These are phyloP conservation scores for Rhododendron ovatum DNA, from an alignment of 148 eudicot species.

Conservation along the genomic window DNA sequence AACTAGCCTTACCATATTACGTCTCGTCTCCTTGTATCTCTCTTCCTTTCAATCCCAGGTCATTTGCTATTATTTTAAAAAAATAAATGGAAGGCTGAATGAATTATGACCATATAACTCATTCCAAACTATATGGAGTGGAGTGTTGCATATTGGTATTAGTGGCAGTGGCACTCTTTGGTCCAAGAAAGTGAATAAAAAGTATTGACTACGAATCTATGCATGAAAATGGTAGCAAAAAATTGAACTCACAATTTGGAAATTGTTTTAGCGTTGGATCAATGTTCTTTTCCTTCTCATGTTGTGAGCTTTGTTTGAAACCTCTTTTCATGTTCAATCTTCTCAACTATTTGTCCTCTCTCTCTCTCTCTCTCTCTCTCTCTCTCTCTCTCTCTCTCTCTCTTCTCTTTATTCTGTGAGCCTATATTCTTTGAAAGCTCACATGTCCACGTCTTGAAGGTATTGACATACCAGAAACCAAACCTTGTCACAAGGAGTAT, in stretches of 20 bases:
- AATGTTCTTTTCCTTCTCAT: neutral
- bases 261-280: neutral
- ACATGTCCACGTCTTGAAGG: neutral
- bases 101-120: neutral
- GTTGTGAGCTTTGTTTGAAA: neutral
- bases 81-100: neutral
- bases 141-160: neutral
- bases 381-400: neutral
- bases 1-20: neutral
- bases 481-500: neutral
- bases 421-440: neutral
- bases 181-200: neutral
- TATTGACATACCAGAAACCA: neutral
- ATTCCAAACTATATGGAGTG: neutral
- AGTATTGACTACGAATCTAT: neutral
- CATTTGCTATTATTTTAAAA: neutral
- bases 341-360: neutral
- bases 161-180: neutral
- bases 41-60: neutral
- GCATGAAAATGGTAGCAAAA: neutral
- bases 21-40: neutral
- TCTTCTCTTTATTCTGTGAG: neutral
- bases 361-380: no score
- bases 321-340: neutral
- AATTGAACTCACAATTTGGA: neutral